Conservation (phyloP, 2,329 filamentous ascomycete species). For the Colletotrichum sublineola region DNA sequence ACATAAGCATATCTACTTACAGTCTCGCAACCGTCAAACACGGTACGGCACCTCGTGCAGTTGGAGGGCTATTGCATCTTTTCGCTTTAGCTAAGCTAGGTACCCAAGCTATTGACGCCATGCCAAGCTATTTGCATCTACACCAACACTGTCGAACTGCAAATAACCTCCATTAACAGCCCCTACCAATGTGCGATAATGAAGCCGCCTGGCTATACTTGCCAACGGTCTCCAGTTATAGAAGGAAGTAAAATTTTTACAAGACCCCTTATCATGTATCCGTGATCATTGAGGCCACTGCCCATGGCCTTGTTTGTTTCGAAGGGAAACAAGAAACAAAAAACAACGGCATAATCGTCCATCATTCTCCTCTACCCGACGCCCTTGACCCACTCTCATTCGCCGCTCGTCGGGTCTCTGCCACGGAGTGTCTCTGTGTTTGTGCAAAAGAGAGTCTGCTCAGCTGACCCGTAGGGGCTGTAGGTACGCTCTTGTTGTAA, state of each 20-base stretch:
- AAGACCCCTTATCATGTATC: conserved; percentile 5
- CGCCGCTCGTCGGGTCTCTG: conserved; percentile 8
- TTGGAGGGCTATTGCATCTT: background rate
- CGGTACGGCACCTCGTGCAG: background rate
- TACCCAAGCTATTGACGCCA: background rate
- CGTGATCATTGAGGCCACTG: background rate
- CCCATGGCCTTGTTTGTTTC: background rate
- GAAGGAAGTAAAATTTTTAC: background rate
- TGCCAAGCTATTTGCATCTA: background rate
- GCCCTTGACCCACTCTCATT: background rate
- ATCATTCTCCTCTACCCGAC: background rate
- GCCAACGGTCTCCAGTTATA: conserved; percentile 7
- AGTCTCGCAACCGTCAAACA: background rate
- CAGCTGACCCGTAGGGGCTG: conserved; percentile 8
- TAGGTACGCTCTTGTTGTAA: conserved; percentile 32
- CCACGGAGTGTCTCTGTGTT: conserved; percentile 26
- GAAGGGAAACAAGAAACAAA: too few species aligned
- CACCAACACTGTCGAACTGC: background rate
- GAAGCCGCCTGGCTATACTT: conserved; percentile 7
- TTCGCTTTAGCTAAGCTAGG: background rate
- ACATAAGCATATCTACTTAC: background rate
- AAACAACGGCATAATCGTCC: background rate
- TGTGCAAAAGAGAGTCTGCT: conserved; percentile 37
- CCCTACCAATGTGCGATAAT: background rate
- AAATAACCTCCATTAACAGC: background rate